phyloP scores from a whole-genome alignment of 2,329 filamentous ascomycete genomes.

The Cytospora piceae region DNA sequence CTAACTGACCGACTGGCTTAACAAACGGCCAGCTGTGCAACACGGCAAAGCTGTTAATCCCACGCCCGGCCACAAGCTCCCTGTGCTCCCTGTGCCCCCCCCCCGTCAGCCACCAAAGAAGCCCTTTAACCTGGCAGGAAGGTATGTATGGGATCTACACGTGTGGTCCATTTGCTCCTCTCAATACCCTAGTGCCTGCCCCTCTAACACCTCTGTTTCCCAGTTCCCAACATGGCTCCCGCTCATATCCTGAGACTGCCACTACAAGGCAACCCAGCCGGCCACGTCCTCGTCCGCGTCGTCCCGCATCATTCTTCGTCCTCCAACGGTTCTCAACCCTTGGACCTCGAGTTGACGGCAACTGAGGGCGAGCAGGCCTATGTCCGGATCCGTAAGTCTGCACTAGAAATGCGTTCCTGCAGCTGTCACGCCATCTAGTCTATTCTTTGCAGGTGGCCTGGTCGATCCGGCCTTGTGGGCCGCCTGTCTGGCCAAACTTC shows the following conservation, averaged over 20 bases:
- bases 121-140: not conserved
- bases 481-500: slow-evolving; percentile 11
- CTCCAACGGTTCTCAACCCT: slow-evolving; percentile 8
- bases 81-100: too few species aligned
- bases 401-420: not conserved
- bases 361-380: slow-evolving; percentile 24
- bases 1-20: not conserved
- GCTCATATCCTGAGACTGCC: slow-evolving; percentile 12
- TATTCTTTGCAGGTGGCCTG: slow-evolving; percentile 23
- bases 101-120: not conserved
- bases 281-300: slow-evolving; percentile 26
- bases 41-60: not conserved
- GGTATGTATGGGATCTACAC: not conserved
- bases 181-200: not conserved
- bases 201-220: not conserved
- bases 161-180: not conserved
- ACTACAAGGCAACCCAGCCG: not conserved
- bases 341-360: slow-evolving; percentile 27
- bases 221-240: not conserved
- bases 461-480: slow-evolving; percentile 25
- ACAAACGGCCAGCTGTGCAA: not conserved
- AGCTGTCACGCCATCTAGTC: slow-evolving; percentile 12
- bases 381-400: slow-evolving; percentile 25
- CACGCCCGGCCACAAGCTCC: not conserved
- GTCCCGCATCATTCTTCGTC: slow-evolving; percentile 9